These are phyloP conservation scores for Colletotrichum sp. DNA, from an alignment of 2,329 filamentous ascomycete species.

Conservation along the genomic window DNA sequence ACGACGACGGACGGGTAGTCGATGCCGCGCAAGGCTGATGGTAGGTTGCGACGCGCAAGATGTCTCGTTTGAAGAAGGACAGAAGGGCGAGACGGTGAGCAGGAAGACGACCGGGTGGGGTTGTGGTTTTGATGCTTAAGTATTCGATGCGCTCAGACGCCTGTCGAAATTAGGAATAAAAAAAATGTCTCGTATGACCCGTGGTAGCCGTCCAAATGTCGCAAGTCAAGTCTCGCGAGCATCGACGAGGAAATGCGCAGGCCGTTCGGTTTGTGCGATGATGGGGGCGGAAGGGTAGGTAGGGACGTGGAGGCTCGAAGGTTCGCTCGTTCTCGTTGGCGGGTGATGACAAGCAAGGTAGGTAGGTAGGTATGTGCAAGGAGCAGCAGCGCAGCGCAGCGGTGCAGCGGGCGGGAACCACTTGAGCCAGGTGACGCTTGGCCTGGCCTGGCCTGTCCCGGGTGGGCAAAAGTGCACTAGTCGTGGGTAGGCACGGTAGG, in stretches of 20 bases:
- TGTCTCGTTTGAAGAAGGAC: conserved; percentile 11
- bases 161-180: conserved; percentile 38
- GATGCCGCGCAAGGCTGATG: conserved; percentile 21
- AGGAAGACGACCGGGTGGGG: conserved; percentile 24
- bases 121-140: conserved; percentile 41
- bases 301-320: neutral
- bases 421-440: conserved; percentile 26
- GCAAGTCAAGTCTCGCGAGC: conserved; percentile 14
- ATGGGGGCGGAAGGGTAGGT: conserved; percentile 10
- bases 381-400: neutral
- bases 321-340: conserved; percentile 11
- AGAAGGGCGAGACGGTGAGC: conserved; percentile 27
- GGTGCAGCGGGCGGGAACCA: conserved; percentile 4
- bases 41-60: neutral
- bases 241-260: conserved; percentile 11
- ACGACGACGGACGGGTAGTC: neutral
- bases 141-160: conserved; percentile 39
- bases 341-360: conserved; percentile 14
- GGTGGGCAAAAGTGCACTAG: neutral
- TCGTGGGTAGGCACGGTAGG: neutral
- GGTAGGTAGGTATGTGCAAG: neutral
- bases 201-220: conserved; percentile 33
- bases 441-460: neutral
- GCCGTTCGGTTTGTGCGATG: conserved; percentile 9
- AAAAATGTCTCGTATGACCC: conserved; percentile 45